Evolutionary conservation across 2,329 filamentous ascomycete species (phyloP).

Genomic region (Neophaeococcomyces mojaviensis): DNA sequence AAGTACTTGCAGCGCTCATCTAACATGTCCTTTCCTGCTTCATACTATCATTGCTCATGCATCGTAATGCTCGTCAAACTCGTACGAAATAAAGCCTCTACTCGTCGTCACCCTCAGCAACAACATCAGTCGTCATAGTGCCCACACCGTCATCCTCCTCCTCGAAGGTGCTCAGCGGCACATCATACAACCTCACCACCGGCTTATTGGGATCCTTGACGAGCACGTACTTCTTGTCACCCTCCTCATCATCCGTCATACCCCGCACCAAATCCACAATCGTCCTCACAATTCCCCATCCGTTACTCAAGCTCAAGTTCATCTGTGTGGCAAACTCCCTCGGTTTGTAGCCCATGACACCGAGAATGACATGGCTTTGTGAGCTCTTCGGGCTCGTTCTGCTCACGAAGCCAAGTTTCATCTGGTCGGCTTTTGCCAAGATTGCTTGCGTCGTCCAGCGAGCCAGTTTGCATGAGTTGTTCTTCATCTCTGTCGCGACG

Average conservation of each 20-base stretch:
- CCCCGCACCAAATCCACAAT: slow-evolving; percentile 72
- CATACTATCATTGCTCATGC: no score
- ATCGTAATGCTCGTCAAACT: no score
- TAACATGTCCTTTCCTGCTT: no score
- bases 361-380: slow-evolving; percentile 89
- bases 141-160: slow-evolving; percentile 66
- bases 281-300: slow-evolving; percentile 97
- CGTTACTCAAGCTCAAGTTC: slow-evolving; percentile 94
- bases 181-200: slow-evolving; percentile 85
- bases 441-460: slow-evolving; percentile 97
- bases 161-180: slow-evolving; percentile 81
- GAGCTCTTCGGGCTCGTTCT: slow-evolving; percentile 86
- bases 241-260: slow-evolving; percentile 31
- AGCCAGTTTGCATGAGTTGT: slow-evolving; percentile 98
- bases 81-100: slow-evolving; percentile 16
- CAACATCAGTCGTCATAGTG: slow-evolving; percentile 47
- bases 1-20: no score
- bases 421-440: slow-evolving; percentile 90
- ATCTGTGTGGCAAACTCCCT: slow-evolving; percentile 95
- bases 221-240: slow-evolving; percentile 44
- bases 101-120: slow-evolving; percentile 50
- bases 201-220: slow-evolving; percentile 94
- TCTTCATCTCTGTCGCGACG: slow-evolving; percentile 99
- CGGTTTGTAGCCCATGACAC: slow-evolving; percentile 95
- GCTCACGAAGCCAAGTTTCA: slow-evolving; percentile 98